Conservation (phyloP, 129 eudicot species). For the Escallonia rubra region DNA sequence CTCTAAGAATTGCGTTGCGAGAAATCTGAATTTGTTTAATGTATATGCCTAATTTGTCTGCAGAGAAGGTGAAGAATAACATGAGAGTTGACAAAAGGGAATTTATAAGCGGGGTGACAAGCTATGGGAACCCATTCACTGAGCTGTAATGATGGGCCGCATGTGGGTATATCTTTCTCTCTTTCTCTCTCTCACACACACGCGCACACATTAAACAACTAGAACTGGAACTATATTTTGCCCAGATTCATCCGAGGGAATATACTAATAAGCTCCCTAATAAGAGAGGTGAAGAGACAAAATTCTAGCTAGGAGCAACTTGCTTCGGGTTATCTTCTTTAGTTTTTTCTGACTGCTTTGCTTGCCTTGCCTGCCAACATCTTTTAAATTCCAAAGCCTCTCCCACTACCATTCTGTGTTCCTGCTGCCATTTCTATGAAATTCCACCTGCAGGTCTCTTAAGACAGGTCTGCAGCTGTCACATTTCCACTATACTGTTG, state of each 20-base stretch:
- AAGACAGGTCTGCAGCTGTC: neutral
- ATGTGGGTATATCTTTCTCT: neutral
- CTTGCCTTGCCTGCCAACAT: slow-evolving; percentile 4
- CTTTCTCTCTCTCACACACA: too few relatives aligned
- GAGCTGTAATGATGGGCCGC: slow-evolving; percentile 1
- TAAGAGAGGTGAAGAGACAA: slow-evolving; percentile 7
- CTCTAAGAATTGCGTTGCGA: neutral
- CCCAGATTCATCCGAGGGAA: neutral
- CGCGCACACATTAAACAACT: too few relatives aligned
- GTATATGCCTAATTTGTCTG: neutral
- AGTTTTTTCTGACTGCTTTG: slow-evolving; percentile 6
- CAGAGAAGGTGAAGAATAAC: neutral
- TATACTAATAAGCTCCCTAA: neutral
- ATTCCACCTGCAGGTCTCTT: neutral
- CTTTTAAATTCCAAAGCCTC: neutral
- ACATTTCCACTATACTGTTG: neutral
- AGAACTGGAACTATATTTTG: neutral
- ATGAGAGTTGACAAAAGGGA: neutral
- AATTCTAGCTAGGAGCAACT: slow-evolving; percentile 14
- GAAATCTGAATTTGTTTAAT: neutral
- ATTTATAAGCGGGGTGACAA: neutral
- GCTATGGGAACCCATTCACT: slow-evolving; percentile 1
- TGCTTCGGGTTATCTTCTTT: slow-evolving; percentile 8
- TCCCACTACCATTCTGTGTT: too few relatives aligned
- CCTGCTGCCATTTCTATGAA: neutral